Evolutionary conservation across 2,329 filamentous ascomycete species (phyloP).

Genomic region (Fonsecaea nubica): DNA sequence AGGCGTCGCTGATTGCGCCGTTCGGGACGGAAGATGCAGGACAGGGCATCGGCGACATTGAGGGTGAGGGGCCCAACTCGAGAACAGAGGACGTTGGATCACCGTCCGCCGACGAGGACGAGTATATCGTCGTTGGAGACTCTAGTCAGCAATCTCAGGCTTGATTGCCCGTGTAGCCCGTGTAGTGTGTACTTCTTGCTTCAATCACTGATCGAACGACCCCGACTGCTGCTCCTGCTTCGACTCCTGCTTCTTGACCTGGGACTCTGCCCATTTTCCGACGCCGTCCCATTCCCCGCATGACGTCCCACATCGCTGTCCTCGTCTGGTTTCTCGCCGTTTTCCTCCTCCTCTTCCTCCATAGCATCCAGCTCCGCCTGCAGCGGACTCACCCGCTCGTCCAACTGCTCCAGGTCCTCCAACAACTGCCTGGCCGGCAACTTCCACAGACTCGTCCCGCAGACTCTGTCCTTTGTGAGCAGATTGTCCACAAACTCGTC

Average conservation of each 20-base stretch:
- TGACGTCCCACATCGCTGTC: conserved; percentile 53
- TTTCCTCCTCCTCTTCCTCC: conserved; percentile 44
- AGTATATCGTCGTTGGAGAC: conserved; percentile 25
- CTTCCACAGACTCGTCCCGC: conserved; percentile 90
- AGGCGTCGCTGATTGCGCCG: conserved; percentile 26
- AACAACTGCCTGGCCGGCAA: conserved; percentile 80
- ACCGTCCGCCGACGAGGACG: conserved; percentile 17
- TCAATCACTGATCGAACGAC: conserved; percentile 35
- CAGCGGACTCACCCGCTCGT: conserved; percentile 82
- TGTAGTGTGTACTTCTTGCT: neutral
- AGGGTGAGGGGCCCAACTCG: conserved; percentile 3
- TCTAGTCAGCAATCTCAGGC: neutral
- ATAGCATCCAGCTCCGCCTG: conserved; percentile 66
- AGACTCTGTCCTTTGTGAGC: conserved; percentile 85
- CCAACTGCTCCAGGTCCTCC: conserved; percentile 87
- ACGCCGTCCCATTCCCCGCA: conserved; percentile 15
- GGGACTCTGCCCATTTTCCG: conserved; percentile 24
- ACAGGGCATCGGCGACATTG: conserved; percentile 5
- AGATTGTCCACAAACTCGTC: conserved; percentile 95
- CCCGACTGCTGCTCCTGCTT: conserved; percentile 28
- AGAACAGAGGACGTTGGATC: neutral
- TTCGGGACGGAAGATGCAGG: conserved; percentile 15
- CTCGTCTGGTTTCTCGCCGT: conserved; percentile 61
- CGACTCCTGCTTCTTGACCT: conserved; percentile 27
- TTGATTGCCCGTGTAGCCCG: neutral